Evolutionary conservation across 345 rosid genomes (phyloP), one percentile per base, ranked within the genome.

Genomic region (Gossypium mustelinum): DNA sequence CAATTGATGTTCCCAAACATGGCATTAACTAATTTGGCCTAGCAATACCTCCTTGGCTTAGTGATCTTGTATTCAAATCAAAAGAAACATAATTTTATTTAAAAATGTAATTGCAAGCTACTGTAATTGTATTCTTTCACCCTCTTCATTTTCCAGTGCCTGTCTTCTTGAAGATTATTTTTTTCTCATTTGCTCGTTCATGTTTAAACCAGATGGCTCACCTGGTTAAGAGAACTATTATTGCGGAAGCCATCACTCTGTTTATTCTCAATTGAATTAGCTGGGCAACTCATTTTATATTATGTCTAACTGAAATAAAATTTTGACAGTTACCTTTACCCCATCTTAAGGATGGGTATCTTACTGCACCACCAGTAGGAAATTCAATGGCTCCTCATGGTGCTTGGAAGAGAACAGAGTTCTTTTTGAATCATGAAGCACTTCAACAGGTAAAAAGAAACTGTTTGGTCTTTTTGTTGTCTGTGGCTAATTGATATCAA

Each of bases 251-350:
- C 24, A 27, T 69, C 25, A 16, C 73, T 50, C 59, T 51, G 45
- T 25, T 69, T 27, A n/a, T 52, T 25, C 73, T 70, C 10, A 1
- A 52, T 27, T 27, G 60, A 52, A 48, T 48, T 68, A 24, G 57
- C 56, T 22, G 41, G 39, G 9, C 20, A 68, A 24, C 25, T 8
- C 34, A 8, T 48, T 24, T 65, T 14, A 4, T 68, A 48, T 13
- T 24, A 48, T 24, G 29, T 68, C 39, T 68, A 17, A 68, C 72
- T 8, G 25, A 65, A 68, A 25, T 44, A 22, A 68, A 24, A 7
- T 68, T 68, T 68, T 68, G 58, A 50, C 72, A 68, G 72, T 11
- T 68, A 25, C 72, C 72, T 3, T 68, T 68, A 25, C 72, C 72
- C 3, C 72, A 50, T 50, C 72, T 68, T 68, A 68, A 68, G 50